Base-by-base conservation (phyloP, 768 basidiomycete species). In the Serendipita sp. region DNA sequence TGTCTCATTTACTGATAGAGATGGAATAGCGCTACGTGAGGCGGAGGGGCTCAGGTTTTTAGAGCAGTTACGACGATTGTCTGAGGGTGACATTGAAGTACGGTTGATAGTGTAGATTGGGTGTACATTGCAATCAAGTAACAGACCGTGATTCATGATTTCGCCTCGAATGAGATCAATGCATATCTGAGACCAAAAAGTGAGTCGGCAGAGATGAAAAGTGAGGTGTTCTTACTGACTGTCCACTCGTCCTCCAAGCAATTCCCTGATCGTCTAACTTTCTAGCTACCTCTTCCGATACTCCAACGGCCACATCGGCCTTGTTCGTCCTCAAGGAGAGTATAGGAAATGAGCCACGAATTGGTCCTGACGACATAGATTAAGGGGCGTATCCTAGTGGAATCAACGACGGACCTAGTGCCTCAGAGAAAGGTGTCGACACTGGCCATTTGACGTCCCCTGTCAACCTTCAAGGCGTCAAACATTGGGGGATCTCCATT, bases 271-370 rank as follows among this genome's bases (percentile, higher is more conserved):
- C 72, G 68, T 92, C 87, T 2, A 94, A 73, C 58, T 77, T 74
- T 64, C 87, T 84, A 0, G 82, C 90, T 1, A 82, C 73, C 0
- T 84, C 85, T 66, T 82, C 76, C 0, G 79, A 74, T 2, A 99
- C 77, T 0, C 91, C 95, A 26, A 90, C 90, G 3, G 85, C 87
- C 1, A 96, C 92, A 69, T 97, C 93, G 0, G 95, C 95, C 72
- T 99, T 99, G 76, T 87, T 90, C 0, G 95, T 98, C 17, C 95
- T 80, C 64, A 97, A 74, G 69, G 89, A 90, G 26, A 97, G 74
- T 5, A 96, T 70, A 0, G 88, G 86, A 74, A 95, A 88, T 7
- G 83, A 75, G 0, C 88, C 87, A 0, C 82, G 81, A 9, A 97
- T 73, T 1, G 89, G 88, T 3, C 92, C 90, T 85, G 67, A 60